Conservation (phyloP, 164 flowering plant genomes). For the Vitis vinifera region ASM3070453v1 NC_081816.1:9979501-9980000, state of each 20-base stretch:
- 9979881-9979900: slow-evolving; percentile 1
- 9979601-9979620: not conserved
- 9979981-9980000: not conserved
- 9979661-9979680: not conserved
- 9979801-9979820: not conserved
- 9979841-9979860: not conserved
- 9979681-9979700: not conserved
- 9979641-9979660: not conserved
- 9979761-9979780: slow-evolving; percentile 1
- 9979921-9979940: not conserved
- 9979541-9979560: no score
- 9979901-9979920: slow-evolving; percentile 10
- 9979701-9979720: not conserved
- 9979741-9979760: not conserved
- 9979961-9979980: not conserved
- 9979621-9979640: slow-evolving; percentile 4
- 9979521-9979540: not conserved
- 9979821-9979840: slow-evolving; percentile 1
- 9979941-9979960: not conserved
- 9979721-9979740: not conserved
- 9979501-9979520: not conserved
- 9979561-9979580: slow-evolving; percentile 2
- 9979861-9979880: not conserved
- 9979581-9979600: not conserved
- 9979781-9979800: not conserved